Percentiles rank a stretch among this genome's conserved stretches.
These are phyloP conservation scores for Dovyalis caffra DNA, from an alignment of 345 rosid genomes.

Conservation along the genomic window DNA sequence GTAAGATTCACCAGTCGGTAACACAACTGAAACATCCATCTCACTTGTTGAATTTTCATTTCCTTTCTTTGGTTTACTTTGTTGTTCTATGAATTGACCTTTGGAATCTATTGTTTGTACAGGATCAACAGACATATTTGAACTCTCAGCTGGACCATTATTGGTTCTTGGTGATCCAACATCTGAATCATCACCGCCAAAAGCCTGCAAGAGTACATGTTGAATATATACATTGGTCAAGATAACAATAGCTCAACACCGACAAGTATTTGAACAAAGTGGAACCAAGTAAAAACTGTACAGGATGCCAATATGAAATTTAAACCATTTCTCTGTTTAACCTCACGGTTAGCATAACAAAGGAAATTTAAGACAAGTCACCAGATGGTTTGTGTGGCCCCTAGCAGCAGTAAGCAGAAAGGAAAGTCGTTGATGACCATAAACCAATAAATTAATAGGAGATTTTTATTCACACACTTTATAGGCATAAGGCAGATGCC, in stretches of 20 bases:
- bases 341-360: background rate
- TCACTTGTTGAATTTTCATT: slow-evolving; percentile 48
- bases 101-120: slow-evolving; percentile 42
- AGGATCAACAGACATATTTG: slow-evolving; percentile 42
- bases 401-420: background rate
- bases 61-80: slow-evolving; percentile 48
- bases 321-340: background rate
- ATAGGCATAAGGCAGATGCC: background rate
- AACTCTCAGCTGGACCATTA: slow-evolving; percentile 43
- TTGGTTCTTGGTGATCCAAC: slow-evolving; percentile 57
- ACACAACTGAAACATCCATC: slow-evolving; percentile 42
- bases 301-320: background rate
- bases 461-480: background rate
- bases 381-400: background rate
- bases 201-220: slow-evolving; percentile 51
- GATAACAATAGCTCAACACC: slow-evolving; percentile 1
- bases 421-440: background rate
- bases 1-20: slow-evolving; percentile 62
- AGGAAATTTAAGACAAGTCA: background rate
- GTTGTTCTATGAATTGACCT: slow-evolving; percentile 49
- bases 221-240: slow-evolving; percentile 11
- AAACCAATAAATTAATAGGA: background rate
- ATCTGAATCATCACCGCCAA: slow-evolving; percentile 87
- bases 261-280: background rate
- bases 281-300: background rate